Percentiles rank a stretch among this genome's conserved stretches.
Evolutionary conservation across 192 early-diverging fungal genomes (phyloP).

Genomic region (Chytriomyces hyalinus): DNA sequence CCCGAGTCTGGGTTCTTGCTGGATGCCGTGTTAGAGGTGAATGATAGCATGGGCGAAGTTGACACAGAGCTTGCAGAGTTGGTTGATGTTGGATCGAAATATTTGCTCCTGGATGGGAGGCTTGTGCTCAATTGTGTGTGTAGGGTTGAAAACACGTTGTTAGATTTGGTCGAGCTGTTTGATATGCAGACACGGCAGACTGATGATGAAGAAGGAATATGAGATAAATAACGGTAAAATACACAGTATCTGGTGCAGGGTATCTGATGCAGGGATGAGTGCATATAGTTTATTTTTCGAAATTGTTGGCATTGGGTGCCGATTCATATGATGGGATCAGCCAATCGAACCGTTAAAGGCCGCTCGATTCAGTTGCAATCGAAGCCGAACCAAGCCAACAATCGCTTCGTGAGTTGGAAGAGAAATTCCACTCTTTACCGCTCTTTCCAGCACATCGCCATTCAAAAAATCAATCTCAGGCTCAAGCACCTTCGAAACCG

Average conservation of each 20-base stretch:
- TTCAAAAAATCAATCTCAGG: constrained; percentile 36
- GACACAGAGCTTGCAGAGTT: constrained; percentile 5
- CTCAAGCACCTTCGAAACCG: constrained; percentile 9
- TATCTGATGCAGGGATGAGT: too few relatives aligned
- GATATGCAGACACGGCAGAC: neutral
- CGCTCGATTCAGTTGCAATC: too few relatives aligned
- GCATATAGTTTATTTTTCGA: too few relatives aligned
- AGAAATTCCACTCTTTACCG: neutral
- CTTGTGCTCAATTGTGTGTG: neutral
- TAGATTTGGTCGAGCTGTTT: neutral
- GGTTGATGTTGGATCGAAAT: constrained; percentile 1
- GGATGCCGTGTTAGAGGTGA: neutral
- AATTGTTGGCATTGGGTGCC: too few relatives aligned
- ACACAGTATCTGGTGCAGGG: too few relatives aligned
- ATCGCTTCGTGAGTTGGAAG: constrained; percentile 13
- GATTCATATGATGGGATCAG: too few relatives aligned
- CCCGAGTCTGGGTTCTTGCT: neutral
- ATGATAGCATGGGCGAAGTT: constrained; percentile 19
- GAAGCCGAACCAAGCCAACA: constrained; percentile 7
- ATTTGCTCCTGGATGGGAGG: constrained; percentile 9
- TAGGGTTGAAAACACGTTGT: constrained; percentile 4
- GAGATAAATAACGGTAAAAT: too few relatives aligned
- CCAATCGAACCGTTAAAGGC: too few relatives aligned
- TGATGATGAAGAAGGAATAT: too few relatives aligned
- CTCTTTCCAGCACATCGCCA: constrained; percentile 33